phyloP scores from a whole-genome alignment of 176 grass and related monocot genomes.

The Puccinellia tenuiflora region DNA sequence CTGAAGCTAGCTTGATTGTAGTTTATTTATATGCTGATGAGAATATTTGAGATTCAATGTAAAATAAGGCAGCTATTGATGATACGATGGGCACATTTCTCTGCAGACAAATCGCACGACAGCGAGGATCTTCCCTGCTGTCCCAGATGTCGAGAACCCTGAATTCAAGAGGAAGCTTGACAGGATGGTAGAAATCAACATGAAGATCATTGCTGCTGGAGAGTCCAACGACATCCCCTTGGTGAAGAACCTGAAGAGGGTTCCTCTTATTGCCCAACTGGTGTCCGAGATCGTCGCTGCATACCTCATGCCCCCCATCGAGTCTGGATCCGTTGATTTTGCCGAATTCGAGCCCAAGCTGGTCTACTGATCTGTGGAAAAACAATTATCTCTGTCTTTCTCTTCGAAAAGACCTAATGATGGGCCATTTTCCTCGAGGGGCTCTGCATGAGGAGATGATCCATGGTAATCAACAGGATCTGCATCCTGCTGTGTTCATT shows the following conservation, averaged over 20 bases:
- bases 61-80: neutral
- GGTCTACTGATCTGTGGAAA: constrained; percentile 64
- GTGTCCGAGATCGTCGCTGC: constrained; percentile 75
- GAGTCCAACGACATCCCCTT: constrained; percentile 47
- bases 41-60: neutral
- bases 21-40: neutral
- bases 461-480: constrained; percentile 21
- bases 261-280: constrained; percentile 69
- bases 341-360: constrained; percentile 86
- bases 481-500: constrained; percentile 29
- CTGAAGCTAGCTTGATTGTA: neutral
- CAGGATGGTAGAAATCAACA: constrained; percentile 75
- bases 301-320: constrained; percentile 89
- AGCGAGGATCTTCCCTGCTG: constrained; percentile 92
- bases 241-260: constrained; percentile 86
- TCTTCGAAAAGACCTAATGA: constrained; percentile 12
- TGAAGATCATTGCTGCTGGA: constrained; percentile 51
- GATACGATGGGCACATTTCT: neutral
- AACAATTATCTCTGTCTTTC: constrained; percentile 2
- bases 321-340: constrained; percentile 88
- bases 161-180: constrained; percentile 98
- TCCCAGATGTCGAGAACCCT: constrained; percentile 85
- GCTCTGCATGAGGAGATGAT: constrained; percentile 21
- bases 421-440: constrained; percentile 6
- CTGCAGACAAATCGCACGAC: constrained; percentile 89